Percentiles rank a stretch among this genome's conserved stretches.
These are phyloP conservation scores for Penicillium fimorum DNA, from an alignment of 495 filamentous ascomycete species.

Conservation along the genomic window DNA sequence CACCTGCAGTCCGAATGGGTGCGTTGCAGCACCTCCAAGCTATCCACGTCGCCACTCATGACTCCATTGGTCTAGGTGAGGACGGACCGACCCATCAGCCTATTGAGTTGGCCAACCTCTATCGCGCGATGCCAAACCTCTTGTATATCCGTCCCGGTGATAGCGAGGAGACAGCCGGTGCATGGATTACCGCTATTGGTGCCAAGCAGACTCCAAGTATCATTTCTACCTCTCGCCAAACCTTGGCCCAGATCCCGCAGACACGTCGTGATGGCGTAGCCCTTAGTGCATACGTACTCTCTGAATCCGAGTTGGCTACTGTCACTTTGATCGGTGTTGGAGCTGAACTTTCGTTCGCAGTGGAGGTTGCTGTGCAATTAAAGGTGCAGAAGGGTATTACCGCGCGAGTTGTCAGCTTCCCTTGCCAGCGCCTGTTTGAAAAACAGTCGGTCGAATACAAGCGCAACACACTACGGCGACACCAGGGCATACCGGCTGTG, in stretches of 20 bases:
- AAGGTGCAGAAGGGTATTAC: slow-evolving; percentile 35
- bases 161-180: slow-evolving; percentile 55
- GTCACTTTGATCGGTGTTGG: slow-evolving; percentile 53
- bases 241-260: slow-evolving; percentile 40
- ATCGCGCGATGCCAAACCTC: slow-evolving; percentile 60
- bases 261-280: slow-evolving; percentile 43
- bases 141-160: slow-evolving; percentile 59
- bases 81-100: slow-evolving; percentile 64
- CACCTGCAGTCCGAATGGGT: slow-evolving; percentile 59
- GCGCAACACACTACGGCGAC: slow-evolving; percentile 37
- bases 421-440: slow-evolving; percentile 54
- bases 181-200: slow-evolving; percentile 50
- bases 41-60: slow-evolving; percentile 61
- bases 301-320: slow-evolving; percentile 38
- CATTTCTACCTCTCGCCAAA: slow-evolving; percentile 50
- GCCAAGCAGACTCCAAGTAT: slow-evolving; percentile 46
- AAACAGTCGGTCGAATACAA: slow-evolving; percentile 50
- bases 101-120: slow-evolving; percentile 55
- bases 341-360: slow-evolving; percentile 47
- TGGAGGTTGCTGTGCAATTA: slow-evolving; percentile 37
- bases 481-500: slow-evolving; percentile 42
- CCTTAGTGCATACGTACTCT: slow-evolving; percentile 48
- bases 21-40: slow-evolving; percentile 54
- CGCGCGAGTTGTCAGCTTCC: slow-evolving; percentile 54
- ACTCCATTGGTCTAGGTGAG: slow-evolving; percentile 58